A percentile compares a stretch with the other conserved stretches of the same genome.
Evolutionary conservation across 106 monocot species (phyloP).

Genomic region (Allium sativum): DNA sequence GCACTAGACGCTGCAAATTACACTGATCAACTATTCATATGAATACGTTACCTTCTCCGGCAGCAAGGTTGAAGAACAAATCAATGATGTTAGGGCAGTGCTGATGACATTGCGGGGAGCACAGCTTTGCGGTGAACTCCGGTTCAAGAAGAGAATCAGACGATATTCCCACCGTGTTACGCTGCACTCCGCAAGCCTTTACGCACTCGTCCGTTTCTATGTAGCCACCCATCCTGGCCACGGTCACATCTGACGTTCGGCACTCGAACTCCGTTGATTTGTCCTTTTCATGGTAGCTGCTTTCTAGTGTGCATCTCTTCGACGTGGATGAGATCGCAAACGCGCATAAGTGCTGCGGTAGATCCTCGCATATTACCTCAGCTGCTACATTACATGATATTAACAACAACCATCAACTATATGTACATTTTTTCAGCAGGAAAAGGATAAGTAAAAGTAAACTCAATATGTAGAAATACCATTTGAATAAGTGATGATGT

Average conservation of each 20-base stretch:
- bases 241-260: slow-evolving; percentile 49
- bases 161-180: slow-evolving; percentile 50
- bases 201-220: slow-evolving; percentile 73
- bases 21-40: background rate
- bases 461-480: background rate
- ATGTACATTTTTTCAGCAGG: background rate
- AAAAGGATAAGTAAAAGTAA: background rate
- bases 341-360: slow-evolving; percentile 62
- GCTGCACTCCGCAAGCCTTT: slow-evolving; percentile 49
- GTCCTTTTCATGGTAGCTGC: slow-evolving; percentile 12
- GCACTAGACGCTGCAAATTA: no score
- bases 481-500: slow-evolving; percentile 24
- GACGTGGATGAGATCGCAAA: slow-evolving; percentile 60
- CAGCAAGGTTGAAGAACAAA: slow-evolving; percentile 77
- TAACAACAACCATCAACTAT: background rate
- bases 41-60: slow-evolving; percentile 42
- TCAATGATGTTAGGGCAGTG: slow-evolving; percentile 73
- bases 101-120: slow-evolving; percentile 45
- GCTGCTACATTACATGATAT: slow-evolving; percentile 12
- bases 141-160: slow-evolving; percentile 53
- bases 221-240: slow-evolving; percentile 34
- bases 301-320: slow-evolving; percentile 72
- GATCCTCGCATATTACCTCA: slow-evolving; percentile 52
- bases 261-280: slow-evolving; percentile 40
- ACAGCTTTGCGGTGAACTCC: slow-evolving; percentile 34